Conservation (phyloP, 2,329 filamentous ascomycete species). For the Trichoderma citrinoviride region DNA sequence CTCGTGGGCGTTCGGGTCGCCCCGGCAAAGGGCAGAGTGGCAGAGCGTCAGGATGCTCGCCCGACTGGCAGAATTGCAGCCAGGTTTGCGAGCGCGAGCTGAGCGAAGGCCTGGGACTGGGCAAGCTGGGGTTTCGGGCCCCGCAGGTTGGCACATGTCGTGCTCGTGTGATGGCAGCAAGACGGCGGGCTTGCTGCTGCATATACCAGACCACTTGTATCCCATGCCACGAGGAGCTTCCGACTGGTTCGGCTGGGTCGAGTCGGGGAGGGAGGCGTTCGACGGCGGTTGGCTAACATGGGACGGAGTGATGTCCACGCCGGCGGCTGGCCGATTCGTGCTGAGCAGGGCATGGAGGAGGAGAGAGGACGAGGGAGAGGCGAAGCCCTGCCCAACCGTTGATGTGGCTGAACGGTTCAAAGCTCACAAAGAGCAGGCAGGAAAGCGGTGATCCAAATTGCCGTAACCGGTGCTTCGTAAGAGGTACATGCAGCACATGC, state of each 20-base stretch:
- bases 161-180: constrained; percentile 19
- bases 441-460: not conserved
- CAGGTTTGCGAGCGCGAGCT: constrained; percentile 7
- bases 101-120: not conserved
- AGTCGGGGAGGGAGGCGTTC: not conserved
- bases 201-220: too few species aligned
- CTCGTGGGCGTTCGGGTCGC: constrained; percentile 2
- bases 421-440: not conserved
- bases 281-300: constrained; percentile 6
- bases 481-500: too few species aligned
- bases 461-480: not conserved
- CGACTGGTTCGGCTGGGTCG: constrained; percentile 16
- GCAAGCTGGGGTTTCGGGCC: not conserved
- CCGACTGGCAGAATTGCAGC: constrained; percentile 6
- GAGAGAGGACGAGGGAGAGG: not conserved
- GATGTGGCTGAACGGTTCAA: not conserved
- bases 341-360: not conserved
- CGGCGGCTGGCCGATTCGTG: not conserved
- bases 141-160: constrained; percentile 18
- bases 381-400: not conserved
- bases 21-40: not conserved
- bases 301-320: not conserved
- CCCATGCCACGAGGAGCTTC: not conserved
- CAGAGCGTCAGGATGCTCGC: not conserved
- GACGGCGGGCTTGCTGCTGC: not conserved